phyloP scores from a whole-genome alignment of 306 rosid species.

The Cicer arietinum region DNA sequence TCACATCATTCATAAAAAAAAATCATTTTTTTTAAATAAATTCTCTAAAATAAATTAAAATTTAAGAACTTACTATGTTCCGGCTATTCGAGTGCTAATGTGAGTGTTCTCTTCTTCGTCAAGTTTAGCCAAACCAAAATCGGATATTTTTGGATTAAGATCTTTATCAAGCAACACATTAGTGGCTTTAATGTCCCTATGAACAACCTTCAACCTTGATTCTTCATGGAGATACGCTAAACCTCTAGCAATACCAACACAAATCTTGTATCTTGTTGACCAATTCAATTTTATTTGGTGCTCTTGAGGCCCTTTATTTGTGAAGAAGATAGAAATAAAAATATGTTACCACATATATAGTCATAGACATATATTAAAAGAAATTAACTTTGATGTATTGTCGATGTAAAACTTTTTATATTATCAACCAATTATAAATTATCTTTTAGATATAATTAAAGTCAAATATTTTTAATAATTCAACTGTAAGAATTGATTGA shows the following conservation, averaged over 20 bases:
- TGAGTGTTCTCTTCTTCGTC: conserved; percentile 23
- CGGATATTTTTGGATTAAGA: conserved; percentile 1
- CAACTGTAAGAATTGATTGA: no score
- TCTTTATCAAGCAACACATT: conserved; percentile 19
- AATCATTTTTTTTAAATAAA: no score
- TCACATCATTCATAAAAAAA: no score
- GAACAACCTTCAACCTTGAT: conserved; percentile 23
- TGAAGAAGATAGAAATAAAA: not conserved
- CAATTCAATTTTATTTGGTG: conserved; percentile 24
- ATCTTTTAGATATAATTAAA: no score
- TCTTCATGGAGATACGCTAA: conserved; percentile 53
- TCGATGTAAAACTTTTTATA: no score
- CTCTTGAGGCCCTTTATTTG: not conserved
- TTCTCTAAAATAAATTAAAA: not conserved
- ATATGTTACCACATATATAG: not conserved
- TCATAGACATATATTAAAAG: not conserved
- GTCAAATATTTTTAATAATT: no score
- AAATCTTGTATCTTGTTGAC: conserved; percentile 22
- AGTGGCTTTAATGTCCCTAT: not conserved
- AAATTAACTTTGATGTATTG: no score
- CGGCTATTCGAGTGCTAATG: conserved; percentile 65
- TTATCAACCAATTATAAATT: no score
- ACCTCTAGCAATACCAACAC: conserved; percentile 50
- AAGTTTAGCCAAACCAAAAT: conserved; percentile 19
- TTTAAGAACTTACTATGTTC: conserved; percentile 54